phyloP scores from a whole-genome alignment of 768 basidiomycete genomes.

The Suillus variegatus region DNA sequence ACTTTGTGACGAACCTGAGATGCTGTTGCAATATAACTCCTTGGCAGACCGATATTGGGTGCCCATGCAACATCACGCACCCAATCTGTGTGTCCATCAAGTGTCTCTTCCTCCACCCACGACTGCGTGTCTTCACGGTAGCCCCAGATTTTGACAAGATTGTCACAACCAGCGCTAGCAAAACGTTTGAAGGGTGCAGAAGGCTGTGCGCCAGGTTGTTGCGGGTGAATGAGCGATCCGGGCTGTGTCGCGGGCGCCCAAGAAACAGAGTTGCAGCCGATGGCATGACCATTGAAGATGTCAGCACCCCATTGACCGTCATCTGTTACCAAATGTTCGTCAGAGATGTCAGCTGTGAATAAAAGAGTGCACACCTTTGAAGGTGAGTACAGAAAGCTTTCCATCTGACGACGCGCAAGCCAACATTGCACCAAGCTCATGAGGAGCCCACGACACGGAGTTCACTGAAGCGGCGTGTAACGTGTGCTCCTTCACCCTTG shows the following conservation, averaged over 20 bases:
- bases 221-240: constrained; percentile 79
- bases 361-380: constrained; percentile 74
- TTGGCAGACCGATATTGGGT: constrained; percentile 92
- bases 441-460: constrained; percentile 98
- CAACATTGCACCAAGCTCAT: constrained; percentile 94
- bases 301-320: constrained; percentile 96
- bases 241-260: constrained; percentile 94
- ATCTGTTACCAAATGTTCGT: constrained; percentile 47
- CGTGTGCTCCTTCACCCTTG: constrained; percentile 93
- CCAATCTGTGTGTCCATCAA: constrained; percentile 96
- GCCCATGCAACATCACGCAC: constrained; percentile 99
- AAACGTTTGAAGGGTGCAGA: constrained; percentile 83
- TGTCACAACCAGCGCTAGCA: constrained; percentile 95
- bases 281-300: constrained; percentile 94
- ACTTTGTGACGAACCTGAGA: constrained; percentile 60
- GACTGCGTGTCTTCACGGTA: constrained; percentile 85
- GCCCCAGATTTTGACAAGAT: constrained; percentile 92
- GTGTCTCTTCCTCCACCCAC: constrained; percentile 88
- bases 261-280: constrained; percentile 95
- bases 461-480: constrained; percentile 96
- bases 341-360: neutral
- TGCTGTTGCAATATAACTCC: constrained; percentile 94
- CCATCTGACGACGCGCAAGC: constrained; percentile 98
- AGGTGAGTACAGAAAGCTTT: constrained; percentile 93
- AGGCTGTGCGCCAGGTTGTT: constrained; percentile 39